These are phyloP conservation scores for Hemisphaericaspora lyxosophila DNA, from an alignment of 1,139 yeast species.

Conservation along the genomic window DNA sequence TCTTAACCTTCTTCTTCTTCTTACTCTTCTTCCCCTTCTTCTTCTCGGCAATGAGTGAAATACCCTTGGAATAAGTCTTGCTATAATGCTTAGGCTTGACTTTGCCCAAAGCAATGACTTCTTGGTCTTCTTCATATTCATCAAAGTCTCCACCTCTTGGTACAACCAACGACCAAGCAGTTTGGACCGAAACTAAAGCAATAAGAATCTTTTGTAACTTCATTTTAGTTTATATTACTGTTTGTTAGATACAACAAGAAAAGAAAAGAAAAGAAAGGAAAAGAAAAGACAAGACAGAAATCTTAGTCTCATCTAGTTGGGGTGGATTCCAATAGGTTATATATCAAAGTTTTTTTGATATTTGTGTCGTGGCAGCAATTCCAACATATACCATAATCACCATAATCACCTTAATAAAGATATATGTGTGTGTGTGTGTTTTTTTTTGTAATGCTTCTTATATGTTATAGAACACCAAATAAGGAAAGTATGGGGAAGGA, in stretches of 20 bases:
- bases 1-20: conserved; percentile 3
- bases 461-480: no score
- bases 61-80: conserved; percentile 6
- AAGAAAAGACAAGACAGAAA: background rate
- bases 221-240: no score
- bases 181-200: conserved; percentile 1
- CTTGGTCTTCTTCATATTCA: background rate
- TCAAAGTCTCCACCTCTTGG: background rate
- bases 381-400: no score
- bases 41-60: conserved; percentile 2
- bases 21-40: conserved; percentile 1
- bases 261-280: background rate
- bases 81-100: conserved; percentile 3
- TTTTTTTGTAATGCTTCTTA: no score
- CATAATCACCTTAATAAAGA: no score
- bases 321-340: background rate
- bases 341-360: background rate
- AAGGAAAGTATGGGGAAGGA: no score
- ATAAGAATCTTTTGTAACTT: conserved; percentile 4
- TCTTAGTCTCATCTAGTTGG: background rate
- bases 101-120: background rate
- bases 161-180: background rate
- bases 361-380: background rate
- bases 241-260: no score
- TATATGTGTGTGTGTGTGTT: no score